Base-by-base conservation (phyloP, 441 rosid genomes). In the Eutrema salsugineum region DNA sequence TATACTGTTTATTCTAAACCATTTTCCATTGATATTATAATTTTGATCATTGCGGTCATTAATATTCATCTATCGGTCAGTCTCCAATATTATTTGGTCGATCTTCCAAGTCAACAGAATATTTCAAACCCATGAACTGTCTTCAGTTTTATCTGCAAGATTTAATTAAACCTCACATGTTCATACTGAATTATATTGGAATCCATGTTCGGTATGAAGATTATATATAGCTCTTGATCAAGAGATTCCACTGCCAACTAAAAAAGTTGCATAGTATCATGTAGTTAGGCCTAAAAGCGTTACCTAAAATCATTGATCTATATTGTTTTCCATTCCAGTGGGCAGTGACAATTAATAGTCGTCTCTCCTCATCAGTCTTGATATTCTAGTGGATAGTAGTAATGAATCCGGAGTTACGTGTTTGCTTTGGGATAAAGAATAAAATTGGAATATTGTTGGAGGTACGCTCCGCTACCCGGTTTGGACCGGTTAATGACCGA, bases 401-500 rank as follows among this genome's bases (percentile, higher is more conserved):
- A 22, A 33, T 43, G 32, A 38, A 71, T 51, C n/a, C 53, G 10
- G 49, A 11, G 47, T 39, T 55, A 12, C 11, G 42, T 44, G 49
- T 35, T 63, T 47, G 63, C 64, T 63, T 64, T 36, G 11, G 32
- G 33, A 63, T 64, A 55, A 17, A 72, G 58, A 65, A 44, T 55
- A 46, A 20, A 71, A 44, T 36, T 27, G 49, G 58, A 64, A 38
- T 72, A n/a, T n/a, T n/a, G n/a, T n/a, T n/a, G n/a, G n/a, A n/a
- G n/a, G n/a, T n/a, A n/a, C n/a, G n/a, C n/a, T n/a, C n/a, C n/a
- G n/a, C n/a, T n/a, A n/a, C n/a, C n/a, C n/a, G n/a, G n/a, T n/a
- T n/a, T n/a, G n/a, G n/a, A n/a, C n/a, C n/a, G n/a, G n/a, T n/a
- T n/a, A n/a, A n/a, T n/a, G n/a, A n/a, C n/a, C n/a, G n/a, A n/a